Evolutionary conservation across 352 stramenopile genomes (phyloP), one percentile per base, ranked within the genome.

Genomic region (Phytophthora cajani): DNA sequence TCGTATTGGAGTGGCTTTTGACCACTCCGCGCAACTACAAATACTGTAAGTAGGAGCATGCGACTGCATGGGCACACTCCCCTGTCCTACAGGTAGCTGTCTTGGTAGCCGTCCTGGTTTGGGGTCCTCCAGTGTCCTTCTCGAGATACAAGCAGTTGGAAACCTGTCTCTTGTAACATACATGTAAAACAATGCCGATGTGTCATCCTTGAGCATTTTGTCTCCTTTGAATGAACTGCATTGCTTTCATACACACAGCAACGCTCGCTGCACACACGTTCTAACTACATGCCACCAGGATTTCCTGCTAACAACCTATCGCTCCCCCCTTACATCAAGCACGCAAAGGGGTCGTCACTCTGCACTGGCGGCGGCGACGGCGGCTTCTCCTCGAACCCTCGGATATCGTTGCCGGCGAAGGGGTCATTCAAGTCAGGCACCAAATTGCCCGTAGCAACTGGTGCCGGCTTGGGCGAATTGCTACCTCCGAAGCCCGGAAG

Each of bases 331-430:
- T 77, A 88, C 71, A 84, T 76, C 56, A 92, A 75, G 58, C 77
- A 87, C 71, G 84, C 84, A 46, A 92, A 92, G 10, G 84, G 84
- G 57, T 92, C 84, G 17, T 90, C 84, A 57, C 73, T 78, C 62
- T 75, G 73, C 58, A 87, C 72, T 49, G 76, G 69, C 23, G 36
- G 44, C 38, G 54, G 71, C 57, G 47, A 73, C 54, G 63, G 67
- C 7, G 72, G 61, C 61, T 82, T 84, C 25, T 69, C 58, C 72
- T 88, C 81, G 30, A 86, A 72, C 21, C 81, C 82, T 58, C 80
- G 66, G 33, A 91, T 85, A 64, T 92, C 80, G 62, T 92, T 92
- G 38, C 69, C 81, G 6, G 82, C 82, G 54, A 92, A 92, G 19
- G 82, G 79, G 61, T 92, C 84, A 16, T 78, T 80, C 64, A 65